Conservation (phyloP, 176 grass and related monocot species). For the Tuctoria greenei region DNA sequence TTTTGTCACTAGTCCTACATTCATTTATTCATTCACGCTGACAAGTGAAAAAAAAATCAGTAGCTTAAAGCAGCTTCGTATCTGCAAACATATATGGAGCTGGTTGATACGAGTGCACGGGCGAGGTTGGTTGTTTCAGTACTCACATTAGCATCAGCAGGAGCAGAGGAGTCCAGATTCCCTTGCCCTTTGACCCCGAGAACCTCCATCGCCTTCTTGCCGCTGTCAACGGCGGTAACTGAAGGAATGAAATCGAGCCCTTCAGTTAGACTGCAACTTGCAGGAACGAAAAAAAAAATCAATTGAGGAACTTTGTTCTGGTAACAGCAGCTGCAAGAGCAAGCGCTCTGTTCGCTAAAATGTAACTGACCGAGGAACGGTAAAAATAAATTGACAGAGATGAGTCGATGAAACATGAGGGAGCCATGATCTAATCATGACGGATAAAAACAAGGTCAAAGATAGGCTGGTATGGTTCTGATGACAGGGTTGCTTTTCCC, state of each 20-base stretch:
- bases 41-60: neutral
- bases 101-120: neutral
- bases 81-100: neutral
- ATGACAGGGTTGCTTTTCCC: neutral
- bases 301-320: neutral
- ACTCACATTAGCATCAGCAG: neutral
- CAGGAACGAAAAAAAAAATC: neutral
- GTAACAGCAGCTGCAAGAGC: neutral
- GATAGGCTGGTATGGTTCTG: neutral
- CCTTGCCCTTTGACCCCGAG: constrained; percentile 46
- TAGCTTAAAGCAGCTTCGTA: neutral
- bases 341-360: neutral
- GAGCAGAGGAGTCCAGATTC: neutral
- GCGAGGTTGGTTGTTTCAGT: neutral
- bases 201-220: constrained; percentile 84
- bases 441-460: neutral
- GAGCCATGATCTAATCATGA: neutral
- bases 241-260: constrained; percentile 1
- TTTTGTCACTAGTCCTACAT: neutral
- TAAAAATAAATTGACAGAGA: neutral
- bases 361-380: neutral
- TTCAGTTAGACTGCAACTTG: constrained; percentile 2
- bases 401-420: neutral
- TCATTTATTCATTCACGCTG: neutral
- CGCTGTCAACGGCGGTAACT: constrained; percentile 86